Evolutionary conservation across 2,329 filamentous ascomycete species (phyloP), one percentile per base, ranked within the genome.

Genomic region (Knufia fluminis): DNA sequence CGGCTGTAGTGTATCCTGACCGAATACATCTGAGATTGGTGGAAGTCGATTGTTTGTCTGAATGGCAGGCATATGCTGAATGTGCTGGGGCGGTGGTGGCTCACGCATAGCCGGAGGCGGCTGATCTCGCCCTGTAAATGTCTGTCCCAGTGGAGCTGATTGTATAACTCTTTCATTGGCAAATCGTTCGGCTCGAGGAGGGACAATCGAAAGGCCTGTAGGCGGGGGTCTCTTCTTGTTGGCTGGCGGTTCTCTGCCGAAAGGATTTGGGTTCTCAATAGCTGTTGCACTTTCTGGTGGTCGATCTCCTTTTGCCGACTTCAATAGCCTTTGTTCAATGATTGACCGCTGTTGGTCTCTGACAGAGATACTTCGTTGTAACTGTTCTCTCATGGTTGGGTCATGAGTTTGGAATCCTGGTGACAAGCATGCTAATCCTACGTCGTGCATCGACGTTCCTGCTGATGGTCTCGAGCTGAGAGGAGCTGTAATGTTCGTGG

Each of bases 371-470:
- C 92, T 97, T 59, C 91, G 82, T 68, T 97, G 89, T 47, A 98
- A 73, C 67, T 97, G 90, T 68, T 95, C 88, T 63, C 92, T 84
- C 88, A 96, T 94, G 17, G 85, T 79, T n/a, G 92, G 91, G 67
- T 98, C 89, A 60, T 97, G 86, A 14, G 92, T 97, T 57, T 94
- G 83, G 62, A 98, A 97, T 48, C 92, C 92, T 0, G 92, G 92
- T 1, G 92, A 97, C 49, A 98, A 74, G 62, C 92, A 98, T 36
- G 91, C 91, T 50, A 97, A 76, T 51, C 92, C 92, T 22, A 97
- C 86, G 67, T 96, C 88, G 61, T 94, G 89, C 62, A 97, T 91
- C 32, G 92, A 71, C 19, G 83, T 79, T 40, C 76, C 76, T 17
- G 74, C 78, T 1, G 84, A 79, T 23, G 88, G 84, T 33, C 88